Conservation (phyloP, 257 asterid species). For the Solanum verrucosum region DNA sequence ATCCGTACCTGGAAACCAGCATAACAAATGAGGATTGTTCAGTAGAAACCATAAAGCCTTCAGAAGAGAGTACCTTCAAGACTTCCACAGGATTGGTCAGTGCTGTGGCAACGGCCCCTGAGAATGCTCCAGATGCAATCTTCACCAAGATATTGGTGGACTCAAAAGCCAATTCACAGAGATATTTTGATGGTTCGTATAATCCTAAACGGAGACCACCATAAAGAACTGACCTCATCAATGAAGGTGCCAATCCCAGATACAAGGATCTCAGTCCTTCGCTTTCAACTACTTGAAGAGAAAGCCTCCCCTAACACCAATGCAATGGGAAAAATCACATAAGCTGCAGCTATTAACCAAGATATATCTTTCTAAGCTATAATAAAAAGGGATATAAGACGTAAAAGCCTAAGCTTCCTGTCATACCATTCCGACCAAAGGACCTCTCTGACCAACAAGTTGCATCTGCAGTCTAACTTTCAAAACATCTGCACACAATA, state of each 20-base stretch:
- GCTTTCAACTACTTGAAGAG: slow-evolving; percentile 54
- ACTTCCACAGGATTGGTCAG: slow-evolving; percentile 90
- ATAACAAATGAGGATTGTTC: slow-evolving; percentile 13
- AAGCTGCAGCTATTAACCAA: neutral
- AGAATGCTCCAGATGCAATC: slow-evolving; percentile 95
- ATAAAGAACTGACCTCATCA: slow-evolving; percentile 98
- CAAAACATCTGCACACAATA: slow-evolving; percentile 69
- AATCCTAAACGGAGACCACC: slow-evolving; percentile 99
- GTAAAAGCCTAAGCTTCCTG: neutral
- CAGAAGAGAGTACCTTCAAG: slow-evolving; percentile 50
- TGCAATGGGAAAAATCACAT: neutral
- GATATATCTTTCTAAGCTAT: neutral
- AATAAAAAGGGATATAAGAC: neutral
- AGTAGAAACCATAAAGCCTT: neutral
- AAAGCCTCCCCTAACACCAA: slow-evolving; percentile 56
- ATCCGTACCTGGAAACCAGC: slow-evolving; percentile 55
- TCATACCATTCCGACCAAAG: slow-evolving; percentile 82
- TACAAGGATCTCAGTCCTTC: slow-evolving; percentile 86
- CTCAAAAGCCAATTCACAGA: slow-evolving; percentile 94
- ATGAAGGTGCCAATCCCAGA: slow-evolving; percentile 80
- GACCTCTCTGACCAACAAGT: slow-evolving; percentile 90
- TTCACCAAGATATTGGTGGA: slow-evolving; percentile 93
- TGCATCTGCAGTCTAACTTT: slow-evolving; percentile 99
- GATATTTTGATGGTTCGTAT: slow-evolving; percentile 95
- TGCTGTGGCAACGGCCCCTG: slow-evolving; percentile 95